These are phyloP conservation scores for Begonia masoniana DNA, from an alignment of 306 rosid genomes.

Conservation along the genomic window DNA sequence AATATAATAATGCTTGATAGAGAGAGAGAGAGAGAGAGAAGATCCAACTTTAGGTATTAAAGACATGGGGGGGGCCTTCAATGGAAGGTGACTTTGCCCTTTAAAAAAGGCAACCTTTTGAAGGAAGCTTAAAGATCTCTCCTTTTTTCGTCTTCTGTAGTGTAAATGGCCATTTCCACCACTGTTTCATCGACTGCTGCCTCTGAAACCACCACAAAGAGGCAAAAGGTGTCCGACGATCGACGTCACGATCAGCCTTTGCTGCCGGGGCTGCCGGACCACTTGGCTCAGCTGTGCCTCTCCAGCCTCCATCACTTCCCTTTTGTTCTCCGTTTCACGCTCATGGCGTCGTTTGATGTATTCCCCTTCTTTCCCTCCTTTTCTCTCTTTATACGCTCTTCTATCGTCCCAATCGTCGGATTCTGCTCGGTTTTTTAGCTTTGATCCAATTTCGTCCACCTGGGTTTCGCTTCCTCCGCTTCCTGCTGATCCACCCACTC, in stretches of 20 bases:
- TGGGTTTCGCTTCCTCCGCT: conserved; percentile 48
- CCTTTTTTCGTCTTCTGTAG: too few species aligned
- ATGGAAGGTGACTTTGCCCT: too few species aligned
- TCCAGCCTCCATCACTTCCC: conserved; percentile 25
- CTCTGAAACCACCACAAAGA: too few species aligned
- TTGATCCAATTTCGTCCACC: conserved; percentile 42
- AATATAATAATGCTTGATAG: too few species aligned
- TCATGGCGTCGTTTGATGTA: conserved; percentile 71
- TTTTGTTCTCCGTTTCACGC: conserved; percentile 37
- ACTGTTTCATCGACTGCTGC: too few species aligned
- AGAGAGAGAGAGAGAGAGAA: too few species aligned
- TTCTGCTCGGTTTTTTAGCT: conserved; percentile 25
- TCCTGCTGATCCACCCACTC: conserved; percentile 28
- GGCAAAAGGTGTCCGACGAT: too few species aligned
- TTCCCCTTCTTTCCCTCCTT: conserved; percentile 58
- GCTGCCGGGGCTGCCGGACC: conserved; percentile 67
- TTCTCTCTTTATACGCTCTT: conserved; percentile 50
- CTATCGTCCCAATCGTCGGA: conserved; percentile 10
- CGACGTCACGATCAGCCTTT: conserved; percentile 7
- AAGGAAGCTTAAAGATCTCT: too few species aligned
- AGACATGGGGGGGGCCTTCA: too few species aligned
- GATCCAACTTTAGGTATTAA: too few species aligned
- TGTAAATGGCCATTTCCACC: too few species aligned
- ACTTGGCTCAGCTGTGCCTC: conserved; percentile 59
- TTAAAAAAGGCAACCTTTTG: too few species aligned